Conservation (phyloP, 805 yeast species). For the Kodamaea kaohsiungensis region DNA sequence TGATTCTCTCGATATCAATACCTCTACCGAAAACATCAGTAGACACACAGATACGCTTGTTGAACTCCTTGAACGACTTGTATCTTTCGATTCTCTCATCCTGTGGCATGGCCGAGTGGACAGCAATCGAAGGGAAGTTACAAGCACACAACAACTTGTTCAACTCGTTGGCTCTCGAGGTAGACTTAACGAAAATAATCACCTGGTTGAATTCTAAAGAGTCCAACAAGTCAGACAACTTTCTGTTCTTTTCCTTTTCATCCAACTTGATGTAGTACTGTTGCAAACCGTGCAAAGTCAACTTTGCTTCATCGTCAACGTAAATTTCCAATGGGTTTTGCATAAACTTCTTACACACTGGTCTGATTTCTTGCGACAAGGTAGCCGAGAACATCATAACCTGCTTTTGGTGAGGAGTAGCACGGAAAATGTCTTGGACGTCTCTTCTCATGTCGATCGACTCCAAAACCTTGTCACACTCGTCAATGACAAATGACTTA, state of each 20-base stretch:
- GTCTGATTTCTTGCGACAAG: slow-evolving; percentile 89
- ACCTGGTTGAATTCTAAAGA: slow-evolving; percentile 97
- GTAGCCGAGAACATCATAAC: slow-evolving; percentile 99
- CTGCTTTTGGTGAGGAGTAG: slow-evolving; percentile 97
- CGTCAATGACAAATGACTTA: slow-evolving; percentile 94
- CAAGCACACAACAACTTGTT: slow-evolving; percentile 86
- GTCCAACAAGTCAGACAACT: slow-evolving; percentile 88
- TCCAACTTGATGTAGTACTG: slow-evolving; percentile 89
- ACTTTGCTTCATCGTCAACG: slow-evolving; percentile 96
- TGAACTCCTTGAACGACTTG: slow-evolving; percentile 95
- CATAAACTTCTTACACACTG: slow-evolving; percentile 96
- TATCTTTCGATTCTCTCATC: slow-evolving; percentile 97
- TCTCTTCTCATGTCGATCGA: slow-evolving; percentile 94
- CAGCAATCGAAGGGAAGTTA: slow-evolving; percentile 96
- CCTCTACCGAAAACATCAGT: slow-evolving; percentile 99
- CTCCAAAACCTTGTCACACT: slow-evolving; percentile 97
- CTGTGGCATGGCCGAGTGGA: slow-evolving; percentile 93
- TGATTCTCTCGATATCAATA: slow-evolving; percentile 98
- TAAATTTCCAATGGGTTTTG: slow-evolving; percentile 96
- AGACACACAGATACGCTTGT: slow-evolving; percentile 97
- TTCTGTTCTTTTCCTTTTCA: slow-evolving; percentile 91
- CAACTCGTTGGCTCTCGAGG: slow-evolving; percentile 88
- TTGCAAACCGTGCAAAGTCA: slow-evolving; percentile 96
- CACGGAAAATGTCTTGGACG: slow-evolving; percentile 96
- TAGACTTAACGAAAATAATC: slow-evolving; percentile 90